phyloP scores from a whole-genome alignment of 192 early-diverging fungal species.

The Lobulomyces angularis region DNA sequence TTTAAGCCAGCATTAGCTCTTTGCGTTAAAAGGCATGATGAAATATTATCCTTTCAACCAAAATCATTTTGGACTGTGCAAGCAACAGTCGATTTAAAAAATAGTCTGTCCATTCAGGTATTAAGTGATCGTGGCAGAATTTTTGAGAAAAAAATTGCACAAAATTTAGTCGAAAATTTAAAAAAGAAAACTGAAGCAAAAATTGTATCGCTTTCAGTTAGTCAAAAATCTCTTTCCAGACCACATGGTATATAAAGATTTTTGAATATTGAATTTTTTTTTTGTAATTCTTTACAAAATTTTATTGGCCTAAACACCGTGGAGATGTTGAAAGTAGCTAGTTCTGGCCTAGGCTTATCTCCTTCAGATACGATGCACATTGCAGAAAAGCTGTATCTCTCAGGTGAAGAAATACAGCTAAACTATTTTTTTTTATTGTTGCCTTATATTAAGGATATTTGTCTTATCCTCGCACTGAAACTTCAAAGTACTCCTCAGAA shows the following conservation, averaged over 20 bases:
- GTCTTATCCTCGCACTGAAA: slow-evolving; percentile 41
- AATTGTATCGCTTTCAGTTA: slow-evolving; percentile 11
- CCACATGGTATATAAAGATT: slow-evolving; percentile 6
- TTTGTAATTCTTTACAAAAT: slow-evolving; percentile 5
- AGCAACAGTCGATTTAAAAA: slow-evolving; percentile 12
- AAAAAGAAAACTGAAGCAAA: slow-evolving; percentile 19
- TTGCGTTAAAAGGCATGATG: slow-evolving; percentile 41
- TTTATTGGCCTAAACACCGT: slow-evolving; percentile 17
- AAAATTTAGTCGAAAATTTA: slow-evolving; percentile 13
- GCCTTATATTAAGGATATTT: slow-evolving; percentile 25
- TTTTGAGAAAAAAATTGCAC: slow-evolving; percentile 30
- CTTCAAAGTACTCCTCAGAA: slow-evolving; percentile 24
- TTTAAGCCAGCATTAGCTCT: slow-evolving; percentile 35
- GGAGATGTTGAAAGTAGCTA: slow-evolving; percentile 34
- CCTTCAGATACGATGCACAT: slow-evolving; percentile 27
- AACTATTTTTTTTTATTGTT: neutral
- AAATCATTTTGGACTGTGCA: slow-evolving; percentile 30
- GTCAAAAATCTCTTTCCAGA: neutral
- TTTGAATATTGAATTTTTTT: slow-evolving; percentile 1
- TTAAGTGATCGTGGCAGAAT: slow-evolving; percentile 15
- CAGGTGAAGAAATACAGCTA: neutral
- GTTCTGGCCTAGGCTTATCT: slow-evolving; percentile 28
- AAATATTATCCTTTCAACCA: slow-evolving; percentile 35
- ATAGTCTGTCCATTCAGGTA: slow-evolving; percentile 7
- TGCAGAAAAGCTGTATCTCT: neutral